Evolutionary conservation across 2,329 filamentous ascomycete genomes (phyloP).

Genomic region (Cladosporium sp.): DNA sequence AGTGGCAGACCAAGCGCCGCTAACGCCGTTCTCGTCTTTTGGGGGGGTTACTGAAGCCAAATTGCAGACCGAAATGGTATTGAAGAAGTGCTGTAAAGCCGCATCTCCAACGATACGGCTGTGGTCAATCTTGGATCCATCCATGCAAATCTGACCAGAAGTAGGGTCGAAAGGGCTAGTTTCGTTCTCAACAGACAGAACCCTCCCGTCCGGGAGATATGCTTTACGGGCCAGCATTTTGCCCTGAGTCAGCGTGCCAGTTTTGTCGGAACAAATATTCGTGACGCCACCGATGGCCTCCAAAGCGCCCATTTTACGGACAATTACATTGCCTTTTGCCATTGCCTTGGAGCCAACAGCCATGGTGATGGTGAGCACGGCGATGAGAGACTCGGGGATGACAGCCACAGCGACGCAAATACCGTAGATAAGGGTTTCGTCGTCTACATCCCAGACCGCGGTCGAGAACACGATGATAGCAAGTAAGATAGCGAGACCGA

Average conservation of each 20-base stretch:
- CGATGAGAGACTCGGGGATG: conserved; percentile 54
- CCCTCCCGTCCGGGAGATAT: conserved; percentile 56
- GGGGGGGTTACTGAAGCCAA: conserved; percentile 53
- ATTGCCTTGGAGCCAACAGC: conserved; percentile 60
- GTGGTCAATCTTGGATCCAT: background rate
- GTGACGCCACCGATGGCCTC: conserved; percentile 62
- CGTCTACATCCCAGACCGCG: conserved; percentile 43
- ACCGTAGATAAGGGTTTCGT: conserved; percentile 46
- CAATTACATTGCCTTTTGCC: conserved; percentile 60
- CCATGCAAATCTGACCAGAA: conserved; percentile 52
- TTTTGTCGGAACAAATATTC: conserved; percentile 68
- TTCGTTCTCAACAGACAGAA: conserved; percentile 54
- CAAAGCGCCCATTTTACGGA: conserved; percentile 60
- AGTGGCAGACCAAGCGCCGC: conserved; percentile 52
- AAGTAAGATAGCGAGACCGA: conserved; percentile 66
- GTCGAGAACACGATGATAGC: conserved; percentile 65
- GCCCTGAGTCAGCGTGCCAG: conserved; percentile 51
- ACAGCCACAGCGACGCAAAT: conserved; percentile 46
- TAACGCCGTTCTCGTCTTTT: conserved; percentile 43
- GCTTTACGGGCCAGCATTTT: conserved; percentile 60
- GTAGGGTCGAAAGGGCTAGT: conserved; percentile 54
- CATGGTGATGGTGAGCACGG: conserved; percentile 65
- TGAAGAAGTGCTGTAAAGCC: conserved; percentile 48
- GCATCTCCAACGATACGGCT: conserved; percentile 37
- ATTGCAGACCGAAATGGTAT: conserved; percentile 61